These are phyloP conservation scores for Botryotinia calthae DNA, from an alignment of 2,329 filamentous ascomycete species.

Conservation along the genomic window DNA sequence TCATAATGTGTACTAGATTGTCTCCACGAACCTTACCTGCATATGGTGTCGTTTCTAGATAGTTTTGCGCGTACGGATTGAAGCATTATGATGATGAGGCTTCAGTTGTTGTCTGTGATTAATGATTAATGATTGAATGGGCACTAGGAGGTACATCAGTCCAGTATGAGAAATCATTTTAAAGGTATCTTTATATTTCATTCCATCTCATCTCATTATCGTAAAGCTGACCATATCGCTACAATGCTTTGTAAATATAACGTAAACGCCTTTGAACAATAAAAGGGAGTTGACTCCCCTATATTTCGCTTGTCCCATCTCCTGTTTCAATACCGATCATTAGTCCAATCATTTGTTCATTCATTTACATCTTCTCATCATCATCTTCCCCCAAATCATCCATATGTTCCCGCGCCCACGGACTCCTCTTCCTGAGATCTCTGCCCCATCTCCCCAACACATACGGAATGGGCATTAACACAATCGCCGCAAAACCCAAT, in stretches of 20 bases:
- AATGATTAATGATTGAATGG: not conserved
- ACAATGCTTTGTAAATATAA: not conserved
- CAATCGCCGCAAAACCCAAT: conserved; percentile 46
- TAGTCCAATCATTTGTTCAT: not conserved
- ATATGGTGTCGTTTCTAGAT: not conserved
- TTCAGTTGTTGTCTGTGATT: not conserved
- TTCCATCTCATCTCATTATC: not conserved
- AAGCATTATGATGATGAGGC: not conserved
- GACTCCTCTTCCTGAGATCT: conserved; percentile 37
- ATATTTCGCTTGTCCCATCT: no score
- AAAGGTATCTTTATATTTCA: not conserved
- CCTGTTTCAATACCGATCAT: not conserved
- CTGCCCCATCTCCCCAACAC: conserved; percentile 50
- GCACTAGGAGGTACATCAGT: not conserved
- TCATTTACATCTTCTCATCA: not conserved
- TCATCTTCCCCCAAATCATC: conserved; percentile 9
- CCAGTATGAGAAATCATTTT: not conserved
- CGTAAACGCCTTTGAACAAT: not conserved
- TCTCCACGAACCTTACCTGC: not conserved
- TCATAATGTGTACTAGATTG: not conserved
- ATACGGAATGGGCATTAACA: conserved; percentile 52
- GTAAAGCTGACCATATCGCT: not conserved
- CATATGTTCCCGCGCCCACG: conserved; percentile 56
- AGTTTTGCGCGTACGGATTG: not conserved
- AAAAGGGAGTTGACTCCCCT: no score